phyloP scores from a whole-genome alignment of 2,329 filamentous ascomycete genomes.

The Hymenoscyphus fructigenus region DNA sequence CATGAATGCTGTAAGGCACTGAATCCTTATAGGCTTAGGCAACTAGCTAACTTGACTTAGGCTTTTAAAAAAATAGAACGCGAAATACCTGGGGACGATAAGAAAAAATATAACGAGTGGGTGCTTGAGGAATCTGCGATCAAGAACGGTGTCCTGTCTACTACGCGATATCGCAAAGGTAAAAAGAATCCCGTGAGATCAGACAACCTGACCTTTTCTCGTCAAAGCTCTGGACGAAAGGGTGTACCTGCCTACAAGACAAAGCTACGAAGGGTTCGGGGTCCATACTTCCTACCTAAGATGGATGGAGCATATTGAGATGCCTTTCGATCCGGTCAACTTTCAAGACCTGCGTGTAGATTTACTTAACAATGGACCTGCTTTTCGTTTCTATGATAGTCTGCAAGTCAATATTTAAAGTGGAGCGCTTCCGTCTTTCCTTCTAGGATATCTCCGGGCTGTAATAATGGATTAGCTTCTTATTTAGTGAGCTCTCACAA shows the following conservation, averaged over 20 bases:
- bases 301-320: slow-evolving; percentile 17
- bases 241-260: slow-evolving; percentile 27
- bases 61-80: slow-evolving; percentile 54
- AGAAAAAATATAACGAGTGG: slow-evolving; percentile 75
- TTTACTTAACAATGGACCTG: too few relatives aligned
- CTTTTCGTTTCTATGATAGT: slow-evolving; percentile 22
- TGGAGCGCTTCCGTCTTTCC: not conserved
- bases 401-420: slow-evolving; percentile 5
- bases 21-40: not conserved
- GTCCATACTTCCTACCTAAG: slow-evolving; percentile 28
- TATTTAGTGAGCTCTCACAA: too few relatives aligned
- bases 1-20: slow-evolving; percentile 81
- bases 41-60: slow-evolving; percentile 35
- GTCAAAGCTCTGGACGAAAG: slow-evolving; percentile 30
- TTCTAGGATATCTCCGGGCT: not conserved
- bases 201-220: slow-evolving; percentile 38
- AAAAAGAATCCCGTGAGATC: slow-evolving; percentile 41
- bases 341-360: slow-evolving; percentile 33
- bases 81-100: slow-evolving; percentile 45
- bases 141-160: slow-evolving; percentile 74
- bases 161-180: slow-evolving; percentile 71
- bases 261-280: slow-evolving; percentile 23
- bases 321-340: slow-evolving; percentile 26
- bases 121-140: slow-evolving; percentile 70
- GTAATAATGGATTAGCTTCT: not conserved